Base-by-base conservation (phyloP, 1,139 yeast genomes). In the Chernovozyma sophiae-reginae region DNA sequence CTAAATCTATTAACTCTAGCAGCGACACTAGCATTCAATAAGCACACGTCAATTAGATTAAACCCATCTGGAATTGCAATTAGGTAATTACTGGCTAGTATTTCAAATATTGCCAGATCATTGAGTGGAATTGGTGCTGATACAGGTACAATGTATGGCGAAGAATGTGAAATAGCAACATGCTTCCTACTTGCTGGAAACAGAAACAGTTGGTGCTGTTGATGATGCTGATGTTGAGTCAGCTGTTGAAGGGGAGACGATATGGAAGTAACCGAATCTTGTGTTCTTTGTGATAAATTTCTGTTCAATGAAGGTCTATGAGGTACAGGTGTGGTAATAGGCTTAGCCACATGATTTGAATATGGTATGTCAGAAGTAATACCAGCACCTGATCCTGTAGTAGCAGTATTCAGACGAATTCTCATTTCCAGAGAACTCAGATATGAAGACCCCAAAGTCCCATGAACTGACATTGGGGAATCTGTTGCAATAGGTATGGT, bases 11-110 rank as follows among this genome's bases (percentile, higher is more conserved):
- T 70, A 1, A 72, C 81, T 32, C 68, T 62, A 0, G 72, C 73
- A 1, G 90, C 86, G 3, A 77, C 66, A 25, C 66, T 61, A 1
- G 86, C 77, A 52, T 85, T 85, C 42, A 74, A 60, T 30, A 68
- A 62, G 49, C 89, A 82, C 1, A 74, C 78, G 27, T 77, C 79
- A 4, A 65, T 53, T 12, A 79, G 53, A 19, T 64, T 62, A 48
- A 72, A 71, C 1, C 74, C 79, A 33, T 73, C 77, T 0, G 80
- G 79, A 3, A 73, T 52, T 2, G 60, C 47, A 2, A 67, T 51
- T 31, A 74, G 41, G 46, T 75, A 74, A 45, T 68, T 61, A 27
- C 57, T 52, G 1, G 79, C 63, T 32, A 76, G 53, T 4, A 63
- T 56, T 30, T 62, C 68, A 47, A 76, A 74, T 2, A 61, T 62